Evolutionary conservation across 2,329 filamentous ascomycete genomes (phyloP), one percentile per base, ranked within the genome.

Genomic region (Cladosporium phlei): DNA sequence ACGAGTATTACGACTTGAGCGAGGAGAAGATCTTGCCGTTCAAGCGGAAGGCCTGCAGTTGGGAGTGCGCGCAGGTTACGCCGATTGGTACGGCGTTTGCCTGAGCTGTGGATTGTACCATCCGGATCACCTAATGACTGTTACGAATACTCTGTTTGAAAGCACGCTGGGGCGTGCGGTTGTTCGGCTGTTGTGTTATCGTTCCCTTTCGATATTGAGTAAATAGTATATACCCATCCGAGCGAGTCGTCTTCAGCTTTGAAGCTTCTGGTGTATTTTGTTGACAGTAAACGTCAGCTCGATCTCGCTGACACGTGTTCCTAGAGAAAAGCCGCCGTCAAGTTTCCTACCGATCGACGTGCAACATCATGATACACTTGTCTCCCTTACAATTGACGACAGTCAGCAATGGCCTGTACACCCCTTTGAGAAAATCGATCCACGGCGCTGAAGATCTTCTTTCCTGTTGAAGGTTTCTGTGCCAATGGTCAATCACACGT

Each of bases 1-100:
- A 42, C 29, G 47, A 59, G 9, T 55, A 61, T 51, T 33, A 47
- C 24, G 55, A 53, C 19, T 37, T 62, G 46, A 57, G 49, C 8
- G 49, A 52, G 20, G 61, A 65, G 17, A 49, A 52, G 8, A 56
- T 64, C 21, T 35, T 65, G 43, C 64, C 64, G 7, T 66, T 66
- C 37, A 39, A 59, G 48, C 49, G 64, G 28, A 57, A 50, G 25
- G 59, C 52, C 7, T 66, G 64, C 46, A 60, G 57, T 22, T 64
- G 59, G 60, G 47, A 43, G 11, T 66, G 63, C 52, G 61, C 61
- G 19, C 40, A 29, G 19, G 42, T 33, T 17, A 38, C 38, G n/a
- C 7, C 32, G 2, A 34, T 45, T 10, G 46, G 46, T 7, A 46
- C 44, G 1, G 44, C 42, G 4, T 45, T 28, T 9, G 32, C 22